These are phyloP conservation scores for Quercus tomentella DNA, from an alignment of 331 rosid genomes.

Conservation along the genomic window DNA sequence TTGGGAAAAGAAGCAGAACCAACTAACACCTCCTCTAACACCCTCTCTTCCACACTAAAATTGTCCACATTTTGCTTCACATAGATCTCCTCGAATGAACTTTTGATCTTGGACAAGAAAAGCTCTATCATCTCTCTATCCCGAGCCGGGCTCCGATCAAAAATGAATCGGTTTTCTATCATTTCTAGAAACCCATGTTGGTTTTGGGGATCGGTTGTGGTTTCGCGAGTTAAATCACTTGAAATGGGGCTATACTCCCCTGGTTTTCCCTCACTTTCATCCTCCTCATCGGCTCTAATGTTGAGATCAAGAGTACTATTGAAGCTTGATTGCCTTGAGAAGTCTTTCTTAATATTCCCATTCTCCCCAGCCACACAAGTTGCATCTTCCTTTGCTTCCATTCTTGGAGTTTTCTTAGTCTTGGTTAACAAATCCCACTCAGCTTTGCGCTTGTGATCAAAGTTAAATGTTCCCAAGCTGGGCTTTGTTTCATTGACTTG, in stretches of 20 bases:
- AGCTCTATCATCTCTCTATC: conserved; percentile 44
- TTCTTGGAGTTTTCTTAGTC: conserved; percentile 48
- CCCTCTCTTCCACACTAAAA: conserved; percentile 72
- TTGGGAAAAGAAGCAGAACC: conserved; percentile 68
- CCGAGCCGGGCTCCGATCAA: conserved; percentile 41
- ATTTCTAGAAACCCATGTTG: conserved; percentile 49
- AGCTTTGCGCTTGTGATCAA: conserved; percentile 53
- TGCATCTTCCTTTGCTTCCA: conserved; percentile 41
- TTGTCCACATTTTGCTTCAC: conserved; percentile 43
- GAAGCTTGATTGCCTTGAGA: conserved; percentile 68
- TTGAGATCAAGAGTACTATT: conserved; percentile 70
- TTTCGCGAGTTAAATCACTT: conserved; percentile 80
- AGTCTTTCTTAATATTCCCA: conserved; percentile 26
- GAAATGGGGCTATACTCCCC: conserved; percentile 53
- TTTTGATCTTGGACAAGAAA: conserved; percentile 45
- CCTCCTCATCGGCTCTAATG: conserved; percentile 56
- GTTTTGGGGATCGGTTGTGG: conserved; percentile 23
- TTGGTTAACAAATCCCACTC: conserved; percentile 54
- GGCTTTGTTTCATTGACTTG: conserved; percentile 39
- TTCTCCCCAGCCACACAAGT: conserved; percentile 18
- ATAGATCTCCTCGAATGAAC: conserved; percentile 45
- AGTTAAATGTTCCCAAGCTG: conserved; percentile 31
- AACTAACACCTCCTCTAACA: conserved; percentile 43
- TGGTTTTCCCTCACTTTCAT: conserved; percentile 28
- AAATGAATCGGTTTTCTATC: conserved; percentile 47